Percentiles rank a stretch among this genome's conserved stretches.
These are phyloP conservation scores for Scytalidium sp. DNA, from an alignment of 2,329 filamentous ascomycete species.

Conservation along the genomic window DNA sequence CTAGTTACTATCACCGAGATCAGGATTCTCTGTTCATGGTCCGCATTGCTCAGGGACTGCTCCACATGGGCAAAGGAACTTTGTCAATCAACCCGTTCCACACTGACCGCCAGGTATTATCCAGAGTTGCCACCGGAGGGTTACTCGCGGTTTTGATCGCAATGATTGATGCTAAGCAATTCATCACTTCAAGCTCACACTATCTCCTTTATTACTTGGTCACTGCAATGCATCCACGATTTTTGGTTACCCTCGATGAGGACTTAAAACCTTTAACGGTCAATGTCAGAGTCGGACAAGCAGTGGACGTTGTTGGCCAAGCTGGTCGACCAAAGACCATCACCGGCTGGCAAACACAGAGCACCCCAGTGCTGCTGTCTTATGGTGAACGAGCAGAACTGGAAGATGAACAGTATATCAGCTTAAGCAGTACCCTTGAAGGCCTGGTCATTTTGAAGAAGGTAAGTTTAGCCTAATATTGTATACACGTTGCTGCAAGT, in stretches of 20 bases:
- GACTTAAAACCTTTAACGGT: slow-evolving; percentile 90
- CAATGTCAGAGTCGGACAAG: slow-evolving; percentile 95
- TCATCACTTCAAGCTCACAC: slow-evolving; percentile 65
- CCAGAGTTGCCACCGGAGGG: slow-evolving; percentile 84
- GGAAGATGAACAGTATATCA: slow-evolving; percentile 96
- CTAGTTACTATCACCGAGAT: slow-evolving; percentile 97
- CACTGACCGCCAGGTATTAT: slow-evolving; percentile 94
- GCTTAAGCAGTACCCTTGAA: slow-evolving; percentile 85
- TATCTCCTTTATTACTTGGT: slow-evolving; percentile 98
- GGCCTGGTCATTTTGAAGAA: slow-evolving; percentile 95
- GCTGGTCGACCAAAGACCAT: slow-evolving; percentile 98
- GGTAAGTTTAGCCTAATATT: slow-evolving; percentile 54
- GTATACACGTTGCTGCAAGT: neutral
- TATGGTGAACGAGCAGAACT: slow-evolving; percentile 94
- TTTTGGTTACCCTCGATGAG: slow-evolving; percentile 95
- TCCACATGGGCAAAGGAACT: slow-evolving; percentile 99
- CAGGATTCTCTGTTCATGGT: slow-evolving; percentile 99
- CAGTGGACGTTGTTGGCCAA: slow-evolving; percentile 96
- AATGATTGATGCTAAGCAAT: slow-evolving; percentile 93
- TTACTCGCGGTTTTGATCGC: slow-evolving; percentile 87
- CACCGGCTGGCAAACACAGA: slow-evolving; percentile 99
- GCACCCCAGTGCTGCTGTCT: slow-evolving; percentile 92
- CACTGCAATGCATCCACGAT: slow-evolving; percentile 93
- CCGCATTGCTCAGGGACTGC: slow-evolving; percentile 90
- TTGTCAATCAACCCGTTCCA: slow-evolving; percentile 98